Conservation (phyloP, 2,329 filamentous ascomycete genomes). For the Venturia carpophila region DNA sequence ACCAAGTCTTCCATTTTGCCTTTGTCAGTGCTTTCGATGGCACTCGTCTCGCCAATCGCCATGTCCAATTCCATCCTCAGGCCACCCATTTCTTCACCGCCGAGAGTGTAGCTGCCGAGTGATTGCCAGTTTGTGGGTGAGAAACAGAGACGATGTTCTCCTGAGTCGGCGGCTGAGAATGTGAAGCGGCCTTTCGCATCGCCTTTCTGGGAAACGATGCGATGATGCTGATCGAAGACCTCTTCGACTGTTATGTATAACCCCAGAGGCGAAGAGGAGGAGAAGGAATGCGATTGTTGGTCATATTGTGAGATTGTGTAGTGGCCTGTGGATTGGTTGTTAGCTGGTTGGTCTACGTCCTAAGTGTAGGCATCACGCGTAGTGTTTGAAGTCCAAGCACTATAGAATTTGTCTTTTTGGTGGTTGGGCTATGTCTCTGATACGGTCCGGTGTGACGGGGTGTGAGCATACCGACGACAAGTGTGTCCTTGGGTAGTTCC, state of each 20-base stretch:
- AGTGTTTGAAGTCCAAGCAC: not conserved
- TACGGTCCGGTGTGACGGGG: not conserved
- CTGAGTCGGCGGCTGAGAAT: slow-evolving; percentile 89
- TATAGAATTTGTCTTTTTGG: not conserved
- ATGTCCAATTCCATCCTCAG: slow-evolving; percentile 83
- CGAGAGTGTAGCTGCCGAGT: slow-evolving; percentile 63
- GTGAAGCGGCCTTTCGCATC: slow-evolving; percentile 75
- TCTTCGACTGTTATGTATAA: slow-evolving; percentile 95
- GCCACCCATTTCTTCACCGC: slow-evolving; percentile 55
- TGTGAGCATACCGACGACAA: slow-evolving; percentile 67
- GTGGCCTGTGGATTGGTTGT: slow-evolving; percentile 49
- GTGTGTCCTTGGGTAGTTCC: slow-evolving; percentile 92
- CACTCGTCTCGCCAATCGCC: slow-evolving; percentile 86
- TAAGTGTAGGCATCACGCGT: slow-evolving; percentile 1
- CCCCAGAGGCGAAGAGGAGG: slow-evolving; percentile 64
- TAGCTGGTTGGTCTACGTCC: not conserved
- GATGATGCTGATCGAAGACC: slow-evolving; percentile 95
- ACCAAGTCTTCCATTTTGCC: slow-evolving; percentile 85
- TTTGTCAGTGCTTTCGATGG: slow-evolving; percentile 92
- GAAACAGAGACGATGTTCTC: slow-evolving; percentile 94
- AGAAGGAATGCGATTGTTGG: slow-evolving; percentile 59
- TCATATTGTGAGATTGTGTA: slow-evolving; percentile 83
- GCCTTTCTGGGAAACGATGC: slow-evolving; percentile 82
- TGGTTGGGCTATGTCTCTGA: not conserved
- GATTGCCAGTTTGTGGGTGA: slow-evolving; percentile 68